A percentile compares a stretch with the other conserved stretches of the same genome.
Conservation (phyloP, 257 asterid genomes). For the Agastache rugosa region DNA sequence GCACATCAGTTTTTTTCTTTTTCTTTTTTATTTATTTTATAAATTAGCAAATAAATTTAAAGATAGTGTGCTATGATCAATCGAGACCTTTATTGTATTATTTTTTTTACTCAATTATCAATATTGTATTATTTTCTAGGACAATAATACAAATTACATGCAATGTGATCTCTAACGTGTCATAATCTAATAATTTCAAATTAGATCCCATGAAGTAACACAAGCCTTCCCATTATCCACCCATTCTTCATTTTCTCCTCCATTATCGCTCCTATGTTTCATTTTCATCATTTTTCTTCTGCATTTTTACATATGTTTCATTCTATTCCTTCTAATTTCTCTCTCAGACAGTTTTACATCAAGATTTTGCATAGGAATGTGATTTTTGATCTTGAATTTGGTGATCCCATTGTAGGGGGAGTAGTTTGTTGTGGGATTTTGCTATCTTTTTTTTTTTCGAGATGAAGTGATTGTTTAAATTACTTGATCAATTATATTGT, state of each 20-base stretch:
- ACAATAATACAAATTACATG: no score
- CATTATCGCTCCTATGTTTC: slow-evolving; percentile 51
- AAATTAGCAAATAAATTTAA: no score
- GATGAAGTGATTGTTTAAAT: slow-evolving; percentile 24
- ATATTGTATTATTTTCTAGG: no score
- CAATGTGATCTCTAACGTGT: no score
- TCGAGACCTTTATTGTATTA: no score
- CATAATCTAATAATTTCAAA: no score
- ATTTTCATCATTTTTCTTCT: neutral
- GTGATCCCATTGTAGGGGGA: slow-evolving; percentile 14
- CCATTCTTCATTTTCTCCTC: slow-evolving; percentile 54
- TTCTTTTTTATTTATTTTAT: no score
- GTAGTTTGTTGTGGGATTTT: neutral
- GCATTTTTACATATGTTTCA: neutral
- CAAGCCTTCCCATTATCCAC: neutral
- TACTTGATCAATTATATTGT: slow-evolving; percentile 31
- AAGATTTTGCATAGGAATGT: slow-evolving; percentile 15
- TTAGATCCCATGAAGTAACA: no score
- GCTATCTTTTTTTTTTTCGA: neutral
- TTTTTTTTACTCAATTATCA: no score
- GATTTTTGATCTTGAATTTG: slow-evolving; percentile 23
- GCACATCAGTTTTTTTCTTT: no score
- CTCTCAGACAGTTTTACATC: neutral
- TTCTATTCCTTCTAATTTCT: neutral
- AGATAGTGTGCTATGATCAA: no score